Base-by-base conservation (phyloP, 352 stramenopile genomes). In the Phytophthora pinifolia region DNA sequence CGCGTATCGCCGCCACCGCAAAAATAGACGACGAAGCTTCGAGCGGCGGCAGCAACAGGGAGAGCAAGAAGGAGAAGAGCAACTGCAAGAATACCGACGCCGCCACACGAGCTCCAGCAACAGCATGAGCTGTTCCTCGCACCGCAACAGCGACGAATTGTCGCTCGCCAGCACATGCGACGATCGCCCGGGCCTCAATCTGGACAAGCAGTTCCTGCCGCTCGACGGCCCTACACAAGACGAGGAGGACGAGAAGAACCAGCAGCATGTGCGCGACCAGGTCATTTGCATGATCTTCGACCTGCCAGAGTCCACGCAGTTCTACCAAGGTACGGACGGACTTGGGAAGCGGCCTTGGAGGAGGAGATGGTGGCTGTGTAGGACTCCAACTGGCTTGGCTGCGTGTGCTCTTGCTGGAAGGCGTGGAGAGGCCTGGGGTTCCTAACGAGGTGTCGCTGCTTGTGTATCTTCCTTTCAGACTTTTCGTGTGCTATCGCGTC, bases 281-380 rank as follows among this genome's bases (percentile, higher is more conserved):
- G 82, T 94, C 52, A 90, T 94, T 60, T 89, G 84, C 67, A 88
- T 80, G 75, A 92, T 94, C 64, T 92, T 92, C 56, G 78, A 90
- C 54, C 56, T 94, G 38, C 84, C 82, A 10, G 52, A 70, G 29
- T 74, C 70, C 27, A 94, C 80, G 33, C 71, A 72, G 35, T 92
- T 94, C 59, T 88, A 89, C 60, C 67, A 86, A 87, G 81, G 83
- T 92, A 32, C 41, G 52, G 15, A 22, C 17, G 34, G 38, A 10
- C 25, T 29, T 29, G 25, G n/a, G 25, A 29, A 29, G 25, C 25
- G 25, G 25, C 22, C 4, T 27, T 27, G n/a, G 22, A 0, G 6
- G 22, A 2, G 22, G 22, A 27, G 37, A 45, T 51, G 44, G 43
- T 25, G 42, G 27, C 15, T 12, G 39, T 13, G 51, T 46, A 34